A percentile compares a stretch with the other conserved stretches of the same genome.
Evolutionary conservation across 139 green algal species (phyloP).

Genomic region (Micractinium sp.): DNA sequence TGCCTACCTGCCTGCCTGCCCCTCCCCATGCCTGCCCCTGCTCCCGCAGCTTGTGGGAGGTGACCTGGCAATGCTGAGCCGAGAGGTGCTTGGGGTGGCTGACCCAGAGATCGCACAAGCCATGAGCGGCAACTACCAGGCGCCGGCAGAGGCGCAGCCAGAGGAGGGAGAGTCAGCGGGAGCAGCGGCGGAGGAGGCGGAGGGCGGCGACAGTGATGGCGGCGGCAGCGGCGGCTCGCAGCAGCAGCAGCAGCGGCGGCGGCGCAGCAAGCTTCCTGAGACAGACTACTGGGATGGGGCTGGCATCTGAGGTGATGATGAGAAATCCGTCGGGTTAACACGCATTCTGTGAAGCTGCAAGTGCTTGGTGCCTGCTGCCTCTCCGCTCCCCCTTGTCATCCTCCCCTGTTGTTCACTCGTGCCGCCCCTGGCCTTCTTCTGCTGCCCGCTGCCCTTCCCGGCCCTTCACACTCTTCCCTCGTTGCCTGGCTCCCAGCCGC

Average conservation of each 20-base stretch:
- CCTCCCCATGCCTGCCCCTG: background rate
- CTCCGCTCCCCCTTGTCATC: too few relatives aligned
- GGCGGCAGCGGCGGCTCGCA: background rate
- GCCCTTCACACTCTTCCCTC: too few relatives aligned
- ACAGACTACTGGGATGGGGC: constrained; percentile 19
- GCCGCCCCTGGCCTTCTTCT: too few relatives aligned
- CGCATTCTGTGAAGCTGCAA: too few relatives aligned
- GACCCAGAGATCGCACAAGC: constrained; percentile 1
- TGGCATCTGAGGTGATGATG: constrained; percentile 33
- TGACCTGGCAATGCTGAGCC: constrained; percentile 39
- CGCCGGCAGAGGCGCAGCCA: background rate
- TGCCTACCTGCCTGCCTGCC: background rate
- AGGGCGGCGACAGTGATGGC: background rate
- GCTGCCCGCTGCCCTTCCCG: too few relatives aligned
- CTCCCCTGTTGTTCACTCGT: too few relatives aligned
- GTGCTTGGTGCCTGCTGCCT: too few relatives aligned
- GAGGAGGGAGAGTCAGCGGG: background rate
- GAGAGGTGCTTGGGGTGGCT: constrained; percentile 14
- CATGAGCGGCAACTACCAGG: background rate
- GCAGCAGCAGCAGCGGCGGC: background rate
- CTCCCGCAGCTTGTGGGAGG: constrained; percentile 43
- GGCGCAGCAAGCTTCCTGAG: background rate
- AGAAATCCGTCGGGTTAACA: too few relatives aligned
- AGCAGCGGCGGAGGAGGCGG: background rate
- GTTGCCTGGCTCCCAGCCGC: too few relatives aligned